A percentile compares a stretch with the other conserved stretches of the same genome.
Conservation (phyloP, 2,329 filamentous ascomycete species). For the Colletotrichum orchidophilum region DNA sequence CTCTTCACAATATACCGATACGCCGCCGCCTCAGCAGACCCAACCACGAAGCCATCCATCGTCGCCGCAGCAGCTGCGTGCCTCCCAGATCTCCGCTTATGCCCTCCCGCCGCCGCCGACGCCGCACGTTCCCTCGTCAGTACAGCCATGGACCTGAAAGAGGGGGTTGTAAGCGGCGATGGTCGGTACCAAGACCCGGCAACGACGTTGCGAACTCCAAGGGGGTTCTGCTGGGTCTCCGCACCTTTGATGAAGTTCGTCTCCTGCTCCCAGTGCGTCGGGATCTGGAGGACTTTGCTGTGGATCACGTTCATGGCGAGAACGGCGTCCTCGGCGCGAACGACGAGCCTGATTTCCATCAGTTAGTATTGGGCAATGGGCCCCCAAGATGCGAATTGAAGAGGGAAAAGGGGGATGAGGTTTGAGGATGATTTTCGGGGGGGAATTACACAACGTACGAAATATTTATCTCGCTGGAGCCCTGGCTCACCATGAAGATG, state of each 20-base stretch:
- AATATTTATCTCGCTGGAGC: slow-evolving; percentile 98
- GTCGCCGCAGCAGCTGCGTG: too few species aligned
- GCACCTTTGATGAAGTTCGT: slow-evolving; percentile 32
- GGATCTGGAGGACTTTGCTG: slow-evolving; percentile 64
- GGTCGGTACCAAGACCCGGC: neutral
- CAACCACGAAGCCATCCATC: neutral
- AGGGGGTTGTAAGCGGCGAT: slow-evolving; percentile 16
- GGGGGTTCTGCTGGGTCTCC: neutral
- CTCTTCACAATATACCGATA: neutral
- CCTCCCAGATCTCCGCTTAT: neutral
- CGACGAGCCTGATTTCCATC: slow-evolving; percentile 62
- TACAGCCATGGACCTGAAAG: slow-evolving; percentile 31
- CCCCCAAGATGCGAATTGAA: too few species aligned
- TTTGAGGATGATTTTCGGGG: too few species aligned
- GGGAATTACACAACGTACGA: slow-evolving; percentile 69
- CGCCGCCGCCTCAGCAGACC: neutral
- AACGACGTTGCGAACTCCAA: neutral
- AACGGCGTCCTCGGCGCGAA: slow-evolving; percentile 88
- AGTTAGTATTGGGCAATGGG: neutral
- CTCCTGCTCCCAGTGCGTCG: slow-evolving; percentile 30
- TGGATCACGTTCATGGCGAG: slow-evolving; percentile 96
- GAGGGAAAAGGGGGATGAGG: too few species aligned
- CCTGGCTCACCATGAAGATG: slow-evolving; percentile 53
- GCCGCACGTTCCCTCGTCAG: neutral
- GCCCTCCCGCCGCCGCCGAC: too few species aligned